Conservation (phyloP, 2,329 filamentous ascomycete species). For the Penicillium vulpinum region DNA sequence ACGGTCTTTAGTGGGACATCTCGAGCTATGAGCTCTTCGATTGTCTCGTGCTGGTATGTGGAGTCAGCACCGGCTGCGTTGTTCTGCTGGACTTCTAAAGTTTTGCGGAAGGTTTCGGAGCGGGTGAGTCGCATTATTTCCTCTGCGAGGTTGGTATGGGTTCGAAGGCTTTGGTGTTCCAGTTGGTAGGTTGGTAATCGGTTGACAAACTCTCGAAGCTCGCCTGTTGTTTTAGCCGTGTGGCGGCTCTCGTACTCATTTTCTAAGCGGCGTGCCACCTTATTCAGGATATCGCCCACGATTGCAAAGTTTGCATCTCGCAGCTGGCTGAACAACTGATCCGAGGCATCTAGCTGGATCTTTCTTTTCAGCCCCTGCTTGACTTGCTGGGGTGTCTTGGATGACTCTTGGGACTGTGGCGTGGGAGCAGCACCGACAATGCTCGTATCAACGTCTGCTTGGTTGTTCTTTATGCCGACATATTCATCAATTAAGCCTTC, state of each 20-base stretch:
- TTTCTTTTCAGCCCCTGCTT: conserved; percentile 77
- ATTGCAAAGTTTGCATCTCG: conserved; percentile 94
- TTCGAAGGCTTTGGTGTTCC: conserved; percentile 87
- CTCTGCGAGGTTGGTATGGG: conserved; percentile 88
- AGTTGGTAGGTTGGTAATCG: conserved; percentile 90
- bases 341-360: conserved; percentile 82
- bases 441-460: conserved; percentile 87
- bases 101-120: conserved; percentile 81
- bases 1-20: conserved; percentile 79
- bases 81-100: conserved; percentile 93
- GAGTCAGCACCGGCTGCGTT: conserved; percentile 88
- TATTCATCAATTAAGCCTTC: conserved; percentile 94
- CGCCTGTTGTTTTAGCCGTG: conserved; percentile 80
- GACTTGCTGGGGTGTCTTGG: conserved; percentile 47
- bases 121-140: conserved; percentile 93
- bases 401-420: conserved; percentile 57
- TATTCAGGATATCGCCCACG: conserved; percentile 84
- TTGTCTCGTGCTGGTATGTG: conserved; percentile 81
- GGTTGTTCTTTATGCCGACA: conserved; percentile 87
- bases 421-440: conserved; percentile 71
- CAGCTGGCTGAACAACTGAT: conserved; percentile 83
- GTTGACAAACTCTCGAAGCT: conserved; percentile 92
- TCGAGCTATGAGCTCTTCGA: conserved; percentile 92
- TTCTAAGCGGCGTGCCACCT: conserved; percentile 81
- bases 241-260: conserved; percentile 88